Evolutionary conservation across 257 asterid species (phyloP), one percentile per base, ranked within the genome.

Genomic region (Rehmannia glutinosa): DNA sequence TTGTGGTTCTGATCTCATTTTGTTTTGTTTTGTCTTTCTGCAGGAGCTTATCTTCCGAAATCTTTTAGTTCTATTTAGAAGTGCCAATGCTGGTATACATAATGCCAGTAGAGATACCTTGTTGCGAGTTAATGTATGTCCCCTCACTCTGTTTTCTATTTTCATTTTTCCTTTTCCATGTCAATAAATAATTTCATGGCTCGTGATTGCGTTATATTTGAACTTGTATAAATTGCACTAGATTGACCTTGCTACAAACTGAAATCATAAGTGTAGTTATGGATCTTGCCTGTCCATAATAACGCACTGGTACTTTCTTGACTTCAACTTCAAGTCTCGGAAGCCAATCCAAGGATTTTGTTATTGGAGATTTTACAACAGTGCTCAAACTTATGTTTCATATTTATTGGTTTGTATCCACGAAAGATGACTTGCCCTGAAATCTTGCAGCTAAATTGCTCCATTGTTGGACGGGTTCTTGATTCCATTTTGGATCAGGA

Each of bases 101-200:
- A 85, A 81, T 69, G 84, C 91, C 33, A 66, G 90, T 65, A 87
- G 82, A 62, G 99, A 88, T 53, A 71, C 95, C 32, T 77, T 94
- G 80, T 82, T 88, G 77, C 83, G 79, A 36, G 78, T 94, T 57
- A 64, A 88, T 75, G 99, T 94, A 75, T 68, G 88, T 78, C 69
- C 75, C 65, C 8, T 49, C 70, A 32, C 75, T 64, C 71, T 68
- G 24, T 23, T 56, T 27, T 62, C n/a, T 25, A 3, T 13, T 2
- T 28, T 16, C 9, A 15, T 21, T 11, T 45, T 69, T 21, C 47
- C 20, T 47, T 1, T 24, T 19, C 8, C 17, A 12, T 19, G 4
- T 11, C 17, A 9, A 15, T 38, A 11, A 13, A 25, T 49, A 36
- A 39, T 38, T 76, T 35, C 56, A 55, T 69, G 62, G 49, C 55